Percentiles rank a stretch among this genome's conserved stretches.
Conservation (phyloP, 768 basidiomycete species). For the Phylloporus sp. region DNA sequence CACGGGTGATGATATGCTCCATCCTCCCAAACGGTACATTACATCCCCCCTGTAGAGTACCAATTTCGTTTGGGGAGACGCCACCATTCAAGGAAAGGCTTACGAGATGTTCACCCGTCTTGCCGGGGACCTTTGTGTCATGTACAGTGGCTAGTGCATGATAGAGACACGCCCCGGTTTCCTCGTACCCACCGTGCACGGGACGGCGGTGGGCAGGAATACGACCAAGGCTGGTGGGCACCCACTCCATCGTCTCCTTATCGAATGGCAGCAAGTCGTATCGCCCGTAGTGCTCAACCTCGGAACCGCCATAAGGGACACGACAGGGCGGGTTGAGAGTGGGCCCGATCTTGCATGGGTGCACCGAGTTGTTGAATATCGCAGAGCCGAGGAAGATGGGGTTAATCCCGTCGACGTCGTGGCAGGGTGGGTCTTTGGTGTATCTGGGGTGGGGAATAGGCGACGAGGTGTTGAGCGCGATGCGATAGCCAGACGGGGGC, state of each 20-base stretch:
- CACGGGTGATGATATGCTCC: slow-evolving; percentile 36
- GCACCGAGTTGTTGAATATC: slow-evolving; percentile 59
- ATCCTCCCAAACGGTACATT: slow-evolving; percentile 38
- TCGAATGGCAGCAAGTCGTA: slow-evolving; percentile 76
- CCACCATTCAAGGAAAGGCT: slow-evolving; percentile 15
- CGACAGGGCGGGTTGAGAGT: slow-evolving; percentile 47
- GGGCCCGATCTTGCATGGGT: slow-evolving; percentile 80
- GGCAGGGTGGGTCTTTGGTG: slow-evolving; percentile 48
- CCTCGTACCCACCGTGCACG: slow-evolving; percentile 75
- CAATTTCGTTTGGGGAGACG: neutral
- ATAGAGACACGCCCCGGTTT: slow-evolving; percentile 59
- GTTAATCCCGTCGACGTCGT: slow-evolving; percentile 52
- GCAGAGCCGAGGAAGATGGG: slow-evolving; percentile 75
- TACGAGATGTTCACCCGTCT: slow-evolving; percentile 68
- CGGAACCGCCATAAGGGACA: slow-evolving; percentile 63
- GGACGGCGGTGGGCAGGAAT: slow-evolving; percentile 56
- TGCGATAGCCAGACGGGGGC: slow-evolving; percentile 59
- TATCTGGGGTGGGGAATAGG: slow-evolving; percentile 38
- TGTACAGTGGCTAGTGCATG: slow-evolving; percentile 57
- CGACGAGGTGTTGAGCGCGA: slow-evolving; percentile 44
- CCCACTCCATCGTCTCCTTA: slow-evolving; percentile 69
- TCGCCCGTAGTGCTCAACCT: slow-evolving; percentile 58
- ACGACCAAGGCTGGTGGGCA: slow-evolving; percentile 54
- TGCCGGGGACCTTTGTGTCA: slow-evolving; percentile 64
- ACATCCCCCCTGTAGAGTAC: slow-evolving; percentile 34